These are phyloP conservation scores for Phialocephala subalpina DNA, from an alignment of 2,329 filamentous ascomycete species.

Conservation along the genomic window DNA sequence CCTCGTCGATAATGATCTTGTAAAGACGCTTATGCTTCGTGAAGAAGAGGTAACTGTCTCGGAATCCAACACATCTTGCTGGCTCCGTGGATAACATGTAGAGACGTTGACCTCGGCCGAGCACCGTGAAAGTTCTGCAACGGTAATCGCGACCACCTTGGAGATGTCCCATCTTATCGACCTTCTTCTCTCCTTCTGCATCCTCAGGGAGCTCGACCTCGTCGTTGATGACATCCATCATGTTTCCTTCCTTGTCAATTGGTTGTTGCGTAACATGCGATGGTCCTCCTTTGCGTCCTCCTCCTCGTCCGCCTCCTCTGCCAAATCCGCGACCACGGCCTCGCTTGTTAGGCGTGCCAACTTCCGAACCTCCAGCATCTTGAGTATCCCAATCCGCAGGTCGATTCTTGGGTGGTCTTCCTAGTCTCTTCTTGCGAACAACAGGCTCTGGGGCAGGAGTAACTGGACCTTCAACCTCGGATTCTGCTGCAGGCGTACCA, in stretches of 20 bases:
- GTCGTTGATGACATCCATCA: slow-evolving; percentile 89
- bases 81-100: slow-evolving; percentile 99
- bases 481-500: slow-evolving; percentile 53
- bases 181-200: slow-evolving; percentile 88
- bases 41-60: slow-evolving; percentile 98
- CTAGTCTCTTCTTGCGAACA: slow-evolving; percentile 78
- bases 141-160: slow-evolving; percentile 89
- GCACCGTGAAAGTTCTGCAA: slow-evolving; percentile 92
- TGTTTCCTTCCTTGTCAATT: slow-evolving; percentile 92
- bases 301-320: slow-evolving; percentile 71
- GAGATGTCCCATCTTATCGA: slow-evolving; percentile 87
- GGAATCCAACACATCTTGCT: slow-evolving; percentile 93
- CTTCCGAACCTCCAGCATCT: slow-evolving; percentile 62
- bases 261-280: slow-evolving; percentile 83
- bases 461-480: slow-evolving; percentile 52
- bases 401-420: slow-evolving; percentile 84
- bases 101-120: slow-evolving; percentile 81
- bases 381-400: slow-evolving; percentile 78
- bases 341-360: slow-evolving; percentile 57
- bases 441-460: slow-evolving; percentile 56
- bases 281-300: slow-evolving; percentile 68
- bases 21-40: slow-evolving; percentile 95
- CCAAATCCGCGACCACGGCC: slow-evolving; percentile 70
- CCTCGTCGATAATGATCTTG: slow-evolving; percentile 97
- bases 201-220: slow-evolving; percentile 91